Evolutionary conservation across 163 green algal species (phyloP).

Genomic region (Scenedesmus sp.): DNA sequence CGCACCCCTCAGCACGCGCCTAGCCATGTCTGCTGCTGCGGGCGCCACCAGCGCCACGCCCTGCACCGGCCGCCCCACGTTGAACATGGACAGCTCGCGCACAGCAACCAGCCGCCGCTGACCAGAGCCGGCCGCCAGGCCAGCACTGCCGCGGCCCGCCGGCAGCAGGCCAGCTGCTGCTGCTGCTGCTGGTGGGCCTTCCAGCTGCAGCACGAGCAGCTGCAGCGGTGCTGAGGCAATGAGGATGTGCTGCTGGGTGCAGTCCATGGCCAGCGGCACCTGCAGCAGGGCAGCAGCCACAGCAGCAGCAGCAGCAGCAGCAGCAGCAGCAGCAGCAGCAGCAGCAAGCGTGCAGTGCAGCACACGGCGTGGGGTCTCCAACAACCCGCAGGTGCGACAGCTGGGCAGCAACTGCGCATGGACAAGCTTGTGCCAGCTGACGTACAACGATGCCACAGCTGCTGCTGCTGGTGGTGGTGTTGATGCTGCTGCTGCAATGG

Average conservation of each 20-base stretch:
- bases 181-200: slow-evolving; percentile 21
- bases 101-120: slow-evolving; percentile 56
- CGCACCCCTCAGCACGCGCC: not conserved
- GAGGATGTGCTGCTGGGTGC: slow-evolving; percentile 77
- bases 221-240: slow-evolving; percentile 82
- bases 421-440: not conserved
- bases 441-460: not conserved
- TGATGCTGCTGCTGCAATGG: too few relatives aligned
- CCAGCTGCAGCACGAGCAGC: slow-evolving; percentile 79
- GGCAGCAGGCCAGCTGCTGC: slow-evolving; percentile 53
- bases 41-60: slow-evolving; percentile 78
- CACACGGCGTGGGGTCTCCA: not conserved
- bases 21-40: not conserved
- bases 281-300: slow-evolving; percentile 49
- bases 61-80: slow-evolving; percentile 75
- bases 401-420: not conserved
- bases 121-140: not conserved
- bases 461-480: not conserved
- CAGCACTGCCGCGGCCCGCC: slow-evolving; percentile 41
- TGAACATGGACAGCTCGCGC: slow-evolving; percentile 88
- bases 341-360: not conserved
- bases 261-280: slow-evolving; percentile 85
- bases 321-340: not conserved
- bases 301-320: not conserved
- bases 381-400: not conserved